Base-by-base conservation (phyloP, 2,329 filamentous ascomycete species). In the Fusarium papillatum region DNA sequence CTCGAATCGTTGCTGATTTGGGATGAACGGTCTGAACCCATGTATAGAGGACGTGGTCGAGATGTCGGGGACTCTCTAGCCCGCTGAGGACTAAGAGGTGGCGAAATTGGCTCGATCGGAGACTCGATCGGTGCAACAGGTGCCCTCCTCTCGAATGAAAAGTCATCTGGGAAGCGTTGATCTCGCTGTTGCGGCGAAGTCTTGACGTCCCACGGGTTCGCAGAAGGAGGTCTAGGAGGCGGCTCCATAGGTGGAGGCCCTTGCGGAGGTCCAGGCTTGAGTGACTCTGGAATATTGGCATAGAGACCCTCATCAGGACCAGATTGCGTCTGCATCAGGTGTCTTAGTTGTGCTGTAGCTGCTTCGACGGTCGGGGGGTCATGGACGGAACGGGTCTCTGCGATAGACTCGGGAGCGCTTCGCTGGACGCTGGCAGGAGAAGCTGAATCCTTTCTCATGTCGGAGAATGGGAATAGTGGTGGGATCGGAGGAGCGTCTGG, bases 131-230 rank as follows among this genome's bases (percentile, higher is more conserved):
- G 71, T 24, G 70, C 73, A 17, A 80, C 79, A 10, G 79, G 76
- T 39, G 77, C 75, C 26, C 80, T 72, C 31, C 81, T 76, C 55
- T 80, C 74, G 17, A 79, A 76, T 19, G 78, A 71, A 13, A 78
- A 76, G 39, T 80, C 76, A 11, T 76, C 78, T 22, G 73, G 55
- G 38, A 73, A 71, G 4, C 74, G 74, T 5, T 64, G 73, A 38
- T 81, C 79, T 7, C 71, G 70, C n/a, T 64, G 69, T 19, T 64
- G 66, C 22, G 78, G 78, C 22, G 76, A 71, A 36, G 70, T 69
- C 26, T 81, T 79, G 41, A 84, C 76, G 69, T 87, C 84, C 87
- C 86, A 88, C 9, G 86, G 86, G 64, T 87, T 85, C 14, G 81
- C 71, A 9, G 84, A 85, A 13, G 86, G 85, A 4, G 85, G 86